Base-by-base conservation (phyloP, 2,329 filamentous ascomycete species). In the Pseudogymnoascus verrucosus region DNA sequence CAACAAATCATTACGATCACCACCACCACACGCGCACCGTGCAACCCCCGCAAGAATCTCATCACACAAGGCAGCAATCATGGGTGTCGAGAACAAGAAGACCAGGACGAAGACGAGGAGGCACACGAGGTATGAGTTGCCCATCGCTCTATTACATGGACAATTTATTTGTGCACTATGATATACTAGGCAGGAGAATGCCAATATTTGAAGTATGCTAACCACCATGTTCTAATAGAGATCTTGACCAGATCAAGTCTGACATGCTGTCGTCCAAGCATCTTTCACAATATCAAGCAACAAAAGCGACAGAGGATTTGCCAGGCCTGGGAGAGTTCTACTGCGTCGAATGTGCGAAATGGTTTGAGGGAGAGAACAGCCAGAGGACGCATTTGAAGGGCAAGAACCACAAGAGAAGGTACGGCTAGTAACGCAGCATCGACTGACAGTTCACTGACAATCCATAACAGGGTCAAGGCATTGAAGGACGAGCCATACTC, bases 391-490 rank as follows among this genome's bases (percentile, higher is more conserved):
- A 99, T 77, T 81, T 82, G 64, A 91, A 89, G 75, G 91, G 91
- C 70, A 99, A 97, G 78, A 91, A 90, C 68, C 95, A 99, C 78
- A 97, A 93, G 84, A 86, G 92, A 80, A 89, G 89, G 90, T 91
- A 73, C 68, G 76, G 72, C 60, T 26, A 14, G n/a, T n/a, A 44
- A 39, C 1, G 2, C 31, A 60, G 10, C 61, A 2, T 59, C 14
- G n/a, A 23, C 28, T 28, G 19, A 14, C 16, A 21, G 23, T n/a
- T 44, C 2, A 3, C 36, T 44, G 36, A 39, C 39, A 61, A 28
- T 42, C 5, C n/a, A 62, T 19, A 16, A 21, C 67, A 96, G 93
- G 74, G 78, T 96, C 62, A 91, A 92, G 74, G 83, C 91, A 71
- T 78, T 99, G 65, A 85, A 86, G 67, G 91, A 96, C 72, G 90